Evolutionary conservation across 2,329 filamentous ascomycete genomes (phyloP), one percentile per base, ranked within the genome.

Genomic region (Microcera coccophila): DNA sequence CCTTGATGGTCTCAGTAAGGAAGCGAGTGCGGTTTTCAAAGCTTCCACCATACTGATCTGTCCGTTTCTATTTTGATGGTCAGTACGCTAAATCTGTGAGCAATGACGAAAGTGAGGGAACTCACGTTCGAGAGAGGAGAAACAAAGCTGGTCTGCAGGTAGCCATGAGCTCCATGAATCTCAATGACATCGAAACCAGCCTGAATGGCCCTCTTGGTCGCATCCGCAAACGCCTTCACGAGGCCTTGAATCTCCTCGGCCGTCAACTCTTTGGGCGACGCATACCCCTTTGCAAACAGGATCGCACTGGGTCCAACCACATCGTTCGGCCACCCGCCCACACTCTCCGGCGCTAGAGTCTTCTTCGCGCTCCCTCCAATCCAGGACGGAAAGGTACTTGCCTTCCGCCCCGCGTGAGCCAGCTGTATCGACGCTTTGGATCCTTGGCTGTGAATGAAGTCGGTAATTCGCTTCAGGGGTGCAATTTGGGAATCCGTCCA

Each of bases 401-500:
- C 81, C 64, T 86, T 86, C 42, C 83, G 72, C 2, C 90, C 90
- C 0, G 88, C 89, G 58, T 95, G 90, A 1, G 72, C 87, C 4
- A 95, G 74, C 69, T 95, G 90, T 48, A 95, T 83, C 39, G 79
- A 88, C 39, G 87, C 81, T 50, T 85, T 81, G 58, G 89, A 82
- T 60, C 75, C 77, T 65, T 95, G 90, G 19, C 78, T 81, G 69
- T 94, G 89, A 3, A 85, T 79, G 49, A 90, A 94, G 48, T 94
- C 86, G 26, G 83, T 79, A 35, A 91, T 76, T 45, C 78, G 76
- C 60, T 75, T 78, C 44, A 94, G 68, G 0, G 83, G 82, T 49
- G 76, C 82, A 47, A 90, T 84, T 63, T 96, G 90, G 24, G 76
- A 81, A 63, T 95, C 90, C 49, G 85, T 75, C 90, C 90, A 96